These are phyloP conservation scores for Spinellus fusiger DNA, from an alignment of 192 early-diverging fungal genomes.

Conservation along the genomic window DNA sequence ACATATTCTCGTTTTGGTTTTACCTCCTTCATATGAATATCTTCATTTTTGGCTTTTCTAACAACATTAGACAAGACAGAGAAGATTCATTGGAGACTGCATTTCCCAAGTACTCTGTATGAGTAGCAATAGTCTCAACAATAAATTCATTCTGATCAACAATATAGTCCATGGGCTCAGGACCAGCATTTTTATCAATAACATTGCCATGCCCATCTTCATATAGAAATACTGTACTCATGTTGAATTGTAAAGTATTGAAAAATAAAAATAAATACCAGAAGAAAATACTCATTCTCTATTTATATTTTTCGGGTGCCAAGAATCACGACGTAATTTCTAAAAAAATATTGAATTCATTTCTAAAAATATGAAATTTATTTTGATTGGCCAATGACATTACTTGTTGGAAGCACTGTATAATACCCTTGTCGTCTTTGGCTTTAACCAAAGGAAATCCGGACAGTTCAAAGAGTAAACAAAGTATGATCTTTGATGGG, in stretches of 20 bases:
- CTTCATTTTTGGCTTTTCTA: neutral
- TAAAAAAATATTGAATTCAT: no score
- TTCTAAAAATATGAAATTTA: no score
- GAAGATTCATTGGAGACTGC: neutral
- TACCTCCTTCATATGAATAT: neutral
- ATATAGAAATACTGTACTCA: slow-evolving; percentile 4
- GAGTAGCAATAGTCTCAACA: slow-evolving; percentile 4
- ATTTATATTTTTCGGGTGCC: no score
- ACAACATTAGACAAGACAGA: neutral
- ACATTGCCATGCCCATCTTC: slow-evolving; percentile 7
- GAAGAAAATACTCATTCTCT: no score
- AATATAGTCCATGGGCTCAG: slow-evolving; percentile 14
- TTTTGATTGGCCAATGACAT: neutral
- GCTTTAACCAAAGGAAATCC: no score
- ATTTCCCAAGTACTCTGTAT: slow-evolving; percentile 3
- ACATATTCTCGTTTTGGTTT: neutral
- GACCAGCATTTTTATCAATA: slow-evolving; percentile 3
- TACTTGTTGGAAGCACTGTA: slow-evolving; percentile 48
- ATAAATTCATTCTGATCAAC: no score
- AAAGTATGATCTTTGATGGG: no score
- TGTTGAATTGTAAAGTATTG: neutral
- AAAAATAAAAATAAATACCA: no score
- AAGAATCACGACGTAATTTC: no score
- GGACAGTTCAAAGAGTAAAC: no score
- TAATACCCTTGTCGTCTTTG: no score